Evolutionary conservation across 1,284 basidiomycete genomes (phyloP).

Genomic region (Leucoagaricus sp.): DNA sequence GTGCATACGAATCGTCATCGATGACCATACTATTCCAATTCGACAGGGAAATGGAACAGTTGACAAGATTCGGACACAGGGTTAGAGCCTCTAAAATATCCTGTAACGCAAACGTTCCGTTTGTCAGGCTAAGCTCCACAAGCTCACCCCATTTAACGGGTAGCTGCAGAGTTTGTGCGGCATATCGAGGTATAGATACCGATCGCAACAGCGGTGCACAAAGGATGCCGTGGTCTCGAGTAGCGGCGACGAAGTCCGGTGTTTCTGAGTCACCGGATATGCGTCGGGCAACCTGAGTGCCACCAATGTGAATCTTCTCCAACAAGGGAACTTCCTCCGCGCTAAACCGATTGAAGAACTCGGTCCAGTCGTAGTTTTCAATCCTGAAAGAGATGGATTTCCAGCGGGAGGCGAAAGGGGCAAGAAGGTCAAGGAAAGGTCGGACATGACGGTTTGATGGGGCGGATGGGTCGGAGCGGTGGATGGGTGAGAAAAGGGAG

Average conservation of each 20-base stretch:
- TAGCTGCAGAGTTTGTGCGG: not conserved
- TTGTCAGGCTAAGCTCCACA: constrained; percentile 1
- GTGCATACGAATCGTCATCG: not conserved
- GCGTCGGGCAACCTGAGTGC: not conserved
- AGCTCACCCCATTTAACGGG: not conserved
- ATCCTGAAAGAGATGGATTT: not conserved
- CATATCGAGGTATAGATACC: constrained; percentile 3
- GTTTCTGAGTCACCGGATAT: not conserved
- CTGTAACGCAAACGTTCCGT: not conserved
- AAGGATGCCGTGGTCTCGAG: not conserved
- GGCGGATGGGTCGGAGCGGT: too few relatives aligned
- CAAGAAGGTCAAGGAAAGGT: constrained; percentile 6
- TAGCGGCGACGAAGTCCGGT: not conserved
- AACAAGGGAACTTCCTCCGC: not conserved
- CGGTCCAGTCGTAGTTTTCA: not conserved
- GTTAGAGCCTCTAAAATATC: constrained; percentile 1
- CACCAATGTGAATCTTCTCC: constrained; percentile 6
- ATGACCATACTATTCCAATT: not conserved
- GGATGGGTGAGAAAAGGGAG: too few relatives aligned
- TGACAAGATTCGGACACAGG: constrained; percentile 6
- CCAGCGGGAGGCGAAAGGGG: not conserved
- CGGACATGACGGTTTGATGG: not conserved
- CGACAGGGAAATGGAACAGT: not conserved
- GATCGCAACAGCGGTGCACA: constrained; percentile 1
- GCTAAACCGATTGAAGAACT: not conserved